Evolutionary conservation across 257 asterid genomes (phyloP).

Genomic region (Datura wrightii): DNA sequence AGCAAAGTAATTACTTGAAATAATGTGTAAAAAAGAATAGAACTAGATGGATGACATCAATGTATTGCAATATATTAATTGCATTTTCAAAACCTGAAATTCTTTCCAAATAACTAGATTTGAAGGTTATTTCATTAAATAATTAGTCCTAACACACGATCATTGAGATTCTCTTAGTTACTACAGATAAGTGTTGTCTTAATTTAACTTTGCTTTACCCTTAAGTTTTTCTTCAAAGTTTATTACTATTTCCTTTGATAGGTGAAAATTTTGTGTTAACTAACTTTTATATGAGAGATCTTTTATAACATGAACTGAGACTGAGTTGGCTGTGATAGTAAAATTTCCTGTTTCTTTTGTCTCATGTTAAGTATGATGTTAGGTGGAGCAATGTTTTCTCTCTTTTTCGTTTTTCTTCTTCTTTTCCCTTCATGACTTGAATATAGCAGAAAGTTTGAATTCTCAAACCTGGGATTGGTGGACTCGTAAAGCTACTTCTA

Average conservation of each 20-base stretch:
- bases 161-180: neutral
- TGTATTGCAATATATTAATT: neutral
- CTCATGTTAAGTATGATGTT: neutral
- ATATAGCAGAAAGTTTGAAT: neutral
- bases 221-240: neutral
- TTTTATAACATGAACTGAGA: neutral
- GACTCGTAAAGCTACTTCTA: neutral
- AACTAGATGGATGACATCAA: neutral
- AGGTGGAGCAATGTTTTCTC: neutral
- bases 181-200: neutral
- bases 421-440: neutral
- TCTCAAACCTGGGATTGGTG: slow-evolving; percentile 1
- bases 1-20: neutral
- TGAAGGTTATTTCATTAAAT: neutral
- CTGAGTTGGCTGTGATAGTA: neutral
- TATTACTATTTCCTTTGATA: neutral
- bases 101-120: neutral
- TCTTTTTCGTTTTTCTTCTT: neutral
- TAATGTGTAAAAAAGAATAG: neutral
- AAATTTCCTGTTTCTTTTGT: neutral
- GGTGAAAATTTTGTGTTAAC: neutral
- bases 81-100: neutral
- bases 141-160: neutral
- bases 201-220: neutral
- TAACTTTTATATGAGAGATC: neutral